phyloP scores from a whole-genome alignment of 306 rosid species.

The Cicer arietinum region DNA sequence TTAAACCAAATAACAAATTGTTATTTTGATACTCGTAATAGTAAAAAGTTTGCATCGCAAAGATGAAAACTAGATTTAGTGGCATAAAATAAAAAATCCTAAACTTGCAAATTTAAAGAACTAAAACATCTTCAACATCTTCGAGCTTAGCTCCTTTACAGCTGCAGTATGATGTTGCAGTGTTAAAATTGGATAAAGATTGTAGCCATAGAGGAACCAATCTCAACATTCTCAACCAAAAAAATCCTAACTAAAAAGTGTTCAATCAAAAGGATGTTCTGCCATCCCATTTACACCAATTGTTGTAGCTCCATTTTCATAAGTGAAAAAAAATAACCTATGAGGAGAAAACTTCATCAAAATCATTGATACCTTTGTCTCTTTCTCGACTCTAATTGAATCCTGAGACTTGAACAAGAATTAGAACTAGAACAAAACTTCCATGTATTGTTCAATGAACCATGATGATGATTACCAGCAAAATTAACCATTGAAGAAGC shows the following conservation, averaged over 20 bases:
- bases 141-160: too few species aligned
- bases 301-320: constrained; percentile 38
- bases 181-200: too few species aligned
- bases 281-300: constrained; percentile 68
- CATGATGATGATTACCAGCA: constrained; percentile 43
- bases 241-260: constrained; percentile 35
- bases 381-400: constrained; percentile 54
- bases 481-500: constrained; percentile 61
- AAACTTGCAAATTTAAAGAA: neutral
- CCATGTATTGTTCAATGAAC: constrained; percentile 46
- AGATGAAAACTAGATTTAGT: constrained; percentile 5
- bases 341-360: constrained; percentile 18
- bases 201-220: too few species aligned
- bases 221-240: constrained; percentile 23
- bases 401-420: constrained; percentile 44
- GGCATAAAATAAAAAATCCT: neutral
- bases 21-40: neutral
- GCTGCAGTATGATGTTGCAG: too few species aligned
- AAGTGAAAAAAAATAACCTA: neutral
- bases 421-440: constrained; percentile 43
- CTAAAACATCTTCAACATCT: too few species aligned
- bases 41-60: constrained; percentile 9
- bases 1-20: neutral
- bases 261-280: constrained; percentile 51
- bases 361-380: constrained; percentile 65